Evolutionary conservation across 225 moss, liverwort and hornwort species (phyloP), one percentile per base, ranked within the genome.

Genomic region (Physcomitrium patens): DNA sequence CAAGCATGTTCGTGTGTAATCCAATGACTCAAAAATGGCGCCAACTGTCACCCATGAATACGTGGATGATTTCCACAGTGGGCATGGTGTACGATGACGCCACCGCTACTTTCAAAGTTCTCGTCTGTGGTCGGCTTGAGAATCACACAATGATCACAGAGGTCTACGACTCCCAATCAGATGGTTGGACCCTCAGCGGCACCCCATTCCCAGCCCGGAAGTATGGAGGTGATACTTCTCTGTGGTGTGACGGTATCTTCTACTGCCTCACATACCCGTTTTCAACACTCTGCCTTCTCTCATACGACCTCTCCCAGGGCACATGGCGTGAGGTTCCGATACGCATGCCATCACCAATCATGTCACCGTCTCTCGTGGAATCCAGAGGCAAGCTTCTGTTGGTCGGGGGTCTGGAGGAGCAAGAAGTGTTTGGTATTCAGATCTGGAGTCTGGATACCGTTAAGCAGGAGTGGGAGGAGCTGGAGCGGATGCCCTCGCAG

Each of bases 1-100:
- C 82, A 78, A 74, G 74, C 77, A 82, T 82, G 82, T 82, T 65
- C 14, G 82, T 82, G 82, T 82, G 82, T 77, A 82, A 82, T 82
- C 82, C 82, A 51, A 78, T 82, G 82, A 82, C 82, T 48, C 73
- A 78, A 69, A 82, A 69, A 47, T 82, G 82, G 82, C 82, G 78
- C 4, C 73, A 45, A 20, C 74, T 82, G 74, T 78, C 82, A 18
- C 77, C 78, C 69, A 82, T 82, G 82, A 77, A 77, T 22, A 82
- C 82, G 43, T 82, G 82, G 82, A 82, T 82, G 82, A 82, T 82
- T 46, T 77, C 82, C 69, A 82, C 78, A 5, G 82, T 82, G 11
- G 78, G 78, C 12, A 82, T 82, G 82, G 82, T 82, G 44, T 82
- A 82, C 9, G 70, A 82, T 62, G 70, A 74, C 59, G 69, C 69